Evolutionary conservation across 208 protist genomes (phyloP).

Genomic region (Angomonas deanei): DNA sequence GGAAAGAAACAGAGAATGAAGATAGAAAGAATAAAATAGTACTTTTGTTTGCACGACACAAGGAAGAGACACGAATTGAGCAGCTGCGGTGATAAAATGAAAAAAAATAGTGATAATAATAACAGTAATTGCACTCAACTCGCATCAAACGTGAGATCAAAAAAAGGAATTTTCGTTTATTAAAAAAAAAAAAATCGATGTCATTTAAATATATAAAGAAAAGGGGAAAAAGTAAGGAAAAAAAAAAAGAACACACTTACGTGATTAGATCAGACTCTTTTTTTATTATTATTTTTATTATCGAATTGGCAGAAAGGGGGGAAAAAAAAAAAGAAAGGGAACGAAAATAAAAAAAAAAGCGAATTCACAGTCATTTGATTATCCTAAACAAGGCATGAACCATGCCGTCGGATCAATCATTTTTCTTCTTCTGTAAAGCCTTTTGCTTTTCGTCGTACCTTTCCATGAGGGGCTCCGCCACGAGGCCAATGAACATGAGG

Average conservation of each 20-base stretch:
- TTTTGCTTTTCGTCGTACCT: slow-evolving; percentile 17
- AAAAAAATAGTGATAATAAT: too few species aligned
- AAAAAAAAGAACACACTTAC: slow-evolving; percentile 3
- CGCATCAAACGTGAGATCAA: too few species aligned
- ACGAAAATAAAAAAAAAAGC: slow-evolving; percentile 7
- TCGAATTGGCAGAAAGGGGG: neutral
- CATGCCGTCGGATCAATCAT: slow-evolving; percentile 13
- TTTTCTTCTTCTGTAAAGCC: slow-evolving; percentile 24
- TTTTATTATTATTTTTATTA: slow-evolving; percentile 7
- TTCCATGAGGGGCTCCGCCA: slow-evolving; percentile 60
- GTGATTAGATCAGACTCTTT: neutral
- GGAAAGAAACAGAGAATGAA: neutral
- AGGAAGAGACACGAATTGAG: too few species aligned
- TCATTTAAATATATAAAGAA: slow-evolving; percentile 3
- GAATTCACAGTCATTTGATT: neutral
- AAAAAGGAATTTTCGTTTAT: too few species aligned
- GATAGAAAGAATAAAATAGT: neutral
- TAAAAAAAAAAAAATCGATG: neutral
- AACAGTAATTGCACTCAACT: too few species aligned
- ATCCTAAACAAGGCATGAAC: neutral
- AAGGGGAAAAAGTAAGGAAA: too few species aligned
- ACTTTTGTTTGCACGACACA: too few species aligned
- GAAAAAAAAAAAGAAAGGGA: slow-evolving; percentile 10
- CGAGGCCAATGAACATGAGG: slow-evolving; percentile 45
- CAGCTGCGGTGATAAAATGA: too few species aligned